Conservation (phyloP, 2,329 filamentous ascomycete species). For the Diplodia intermedia region DNA sequence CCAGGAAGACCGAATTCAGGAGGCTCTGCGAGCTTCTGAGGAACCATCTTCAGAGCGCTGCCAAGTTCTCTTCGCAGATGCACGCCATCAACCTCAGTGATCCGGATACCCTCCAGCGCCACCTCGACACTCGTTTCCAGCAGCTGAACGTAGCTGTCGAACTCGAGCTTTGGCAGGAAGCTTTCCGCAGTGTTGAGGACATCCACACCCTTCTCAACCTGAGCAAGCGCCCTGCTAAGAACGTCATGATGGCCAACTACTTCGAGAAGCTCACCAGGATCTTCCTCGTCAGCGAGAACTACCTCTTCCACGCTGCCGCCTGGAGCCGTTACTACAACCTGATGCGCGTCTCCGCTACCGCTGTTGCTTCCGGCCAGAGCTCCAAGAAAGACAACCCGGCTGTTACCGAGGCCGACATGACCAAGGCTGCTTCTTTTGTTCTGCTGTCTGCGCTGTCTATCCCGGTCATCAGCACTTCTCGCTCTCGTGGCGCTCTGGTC, state of each 20-base stretch:
- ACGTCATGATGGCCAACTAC: conserved; percentile 99
- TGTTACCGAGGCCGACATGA: conserved; percentile 86
- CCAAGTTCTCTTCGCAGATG: conserved; percentile 99
- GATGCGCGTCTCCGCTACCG: conserved; percentile 84
- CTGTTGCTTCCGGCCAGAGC: conserved; percentile 83
- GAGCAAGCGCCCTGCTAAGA: conserved; percentile 98
- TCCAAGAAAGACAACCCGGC: conserved; percentile 95
- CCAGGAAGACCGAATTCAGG: conserved; percentile 98
- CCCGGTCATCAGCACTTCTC: conserved; percentile 96
- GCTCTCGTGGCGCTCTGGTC: conserved; percentile 92
- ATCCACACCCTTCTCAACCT: conserved; percentile 97
- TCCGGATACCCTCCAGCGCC: conserved; percentile 94
- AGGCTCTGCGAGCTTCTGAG: conserved; percentile 96
- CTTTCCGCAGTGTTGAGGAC: conserved; percentile 98
- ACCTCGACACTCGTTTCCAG: conserved; percentile 97
- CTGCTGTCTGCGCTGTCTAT: conserved; percentile 95
- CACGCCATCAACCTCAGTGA: conserved; percentile 99
- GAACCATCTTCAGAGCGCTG: conserved; percentile 98
- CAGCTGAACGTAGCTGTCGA: conserved; percentile 98
- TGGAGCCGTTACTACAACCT: conserved; percentile 98
- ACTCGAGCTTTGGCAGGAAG: conserved; percentile 98
- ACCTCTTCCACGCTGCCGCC: conserved; percentile 96
- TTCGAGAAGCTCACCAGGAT: conserved; percentile 99
- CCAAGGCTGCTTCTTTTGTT: conserved; percentile 94
- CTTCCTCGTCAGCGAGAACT: conserved; percentile 99